Evolutionary conservation across 2,329 filamentous ascomycete species (phyloP).

Genomic region (Bipolaris zeicola): DNA sequence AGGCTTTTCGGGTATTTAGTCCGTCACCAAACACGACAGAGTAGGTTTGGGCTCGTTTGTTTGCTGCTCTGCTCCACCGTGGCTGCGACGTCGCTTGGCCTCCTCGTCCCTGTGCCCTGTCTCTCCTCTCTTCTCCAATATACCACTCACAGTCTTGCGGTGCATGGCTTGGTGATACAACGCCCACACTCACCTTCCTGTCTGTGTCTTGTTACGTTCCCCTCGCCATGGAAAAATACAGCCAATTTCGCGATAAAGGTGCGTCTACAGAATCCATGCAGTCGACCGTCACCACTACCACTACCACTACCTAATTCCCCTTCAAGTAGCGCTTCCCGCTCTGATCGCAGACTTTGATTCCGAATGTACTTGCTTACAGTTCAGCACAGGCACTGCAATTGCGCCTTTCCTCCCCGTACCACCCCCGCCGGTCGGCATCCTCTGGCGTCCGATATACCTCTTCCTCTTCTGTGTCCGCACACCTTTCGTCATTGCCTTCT

Average conservation of each 20-base stretch:
- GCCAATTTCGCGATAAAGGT: slow-evolving; percentile 91
- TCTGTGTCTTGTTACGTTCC: slow-evolving; percentile 1
- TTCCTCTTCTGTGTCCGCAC: slow-evolving; percentile 82
- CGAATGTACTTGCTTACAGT: slow-evolving; percentile 15
- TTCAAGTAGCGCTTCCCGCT: neutral
- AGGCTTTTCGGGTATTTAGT: neutral
- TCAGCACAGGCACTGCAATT: slow-evolving; percentile 79
- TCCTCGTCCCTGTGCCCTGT: slow-evolving; percentile 1
- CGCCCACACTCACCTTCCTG: slow-evolving; percentile 6
- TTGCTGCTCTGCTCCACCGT: slow-evolving; percentile 1
- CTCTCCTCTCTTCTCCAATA: neutral
- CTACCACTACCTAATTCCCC: neutral
- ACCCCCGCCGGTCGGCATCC: slow-evolving; percentile 63
- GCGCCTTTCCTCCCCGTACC: slow-evolving; percentile 90
- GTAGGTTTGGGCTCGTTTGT: neutral
- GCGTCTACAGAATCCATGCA: slow-evolving; percentile 19
- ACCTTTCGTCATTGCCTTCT: slow-evolving; percentile 73
- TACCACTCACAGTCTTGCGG: neutral
- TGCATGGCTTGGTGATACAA: slow-evolving; percentile 30
- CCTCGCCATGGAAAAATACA: slow-evolving; percentile 84
- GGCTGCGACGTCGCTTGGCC: slow-evolving; percentile 6
- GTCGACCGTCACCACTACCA: neutral
- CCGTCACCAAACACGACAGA: neutral
- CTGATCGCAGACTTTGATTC: neutral
- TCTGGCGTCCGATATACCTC: slow-evolving; percentile 68